Percentiles rank a stretch among this genome's conserved stretches.
Conservation (phyloP, 2,329 filamentous ascomycete genomes). For the Ceratocystis lukuohia region DNA sequence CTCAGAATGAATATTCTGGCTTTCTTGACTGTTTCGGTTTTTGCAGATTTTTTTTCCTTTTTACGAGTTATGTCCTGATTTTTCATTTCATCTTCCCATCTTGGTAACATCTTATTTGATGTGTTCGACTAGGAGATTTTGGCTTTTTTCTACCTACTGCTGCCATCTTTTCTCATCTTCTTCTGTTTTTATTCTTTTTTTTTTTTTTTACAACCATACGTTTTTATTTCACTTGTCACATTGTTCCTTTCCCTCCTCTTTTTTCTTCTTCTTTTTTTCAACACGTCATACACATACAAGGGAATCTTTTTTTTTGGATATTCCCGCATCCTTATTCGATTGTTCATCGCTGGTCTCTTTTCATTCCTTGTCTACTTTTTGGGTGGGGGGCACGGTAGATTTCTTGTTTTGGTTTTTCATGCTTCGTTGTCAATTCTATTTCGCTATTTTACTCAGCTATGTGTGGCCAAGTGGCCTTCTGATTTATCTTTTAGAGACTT, state of each 20-base stretch:
- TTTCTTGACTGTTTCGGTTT: conserved; percentile 10
- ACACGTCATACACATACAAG: neutral
- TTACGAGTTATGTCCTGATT: neutral
- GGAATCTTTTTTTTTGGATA: neutral
- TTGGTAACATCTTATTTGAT: neutral
- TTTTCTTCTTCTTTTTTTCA: neutral
- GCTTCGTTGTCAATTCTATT: neutral
- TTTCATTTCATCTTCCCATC: neutral
- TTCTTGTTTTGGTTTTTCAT: neutral
- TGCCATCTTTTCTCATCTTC: too few relatives aligned
- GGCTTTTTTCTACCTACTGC: neutral
- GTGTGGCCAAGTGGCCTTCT: neutral
- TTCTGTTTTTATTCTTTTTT: neutral
- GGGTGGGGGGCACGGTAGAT: neutral
- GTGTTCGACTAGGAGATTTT: neutral
- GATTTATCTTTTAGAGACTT: too few relatives aligned
- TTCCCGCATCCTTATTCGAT: neutral
- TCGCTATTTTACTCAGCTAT: neutral
- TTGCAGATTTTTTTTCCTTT: conserved; percentile 9
- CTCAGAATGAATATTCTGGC: neutral
- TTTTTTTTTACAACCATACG: neutral
- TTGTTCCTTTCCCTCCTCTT: neutral
- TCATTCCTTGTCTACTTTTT: neutral
- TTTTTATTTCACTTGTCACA: neutral
- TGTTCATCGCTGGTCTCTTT: conserved; percentile 1